phyloP scores from a whole-genome alignment of 495 filamentous ascomycete species.

The Tetracladium setigerum region DNA sequence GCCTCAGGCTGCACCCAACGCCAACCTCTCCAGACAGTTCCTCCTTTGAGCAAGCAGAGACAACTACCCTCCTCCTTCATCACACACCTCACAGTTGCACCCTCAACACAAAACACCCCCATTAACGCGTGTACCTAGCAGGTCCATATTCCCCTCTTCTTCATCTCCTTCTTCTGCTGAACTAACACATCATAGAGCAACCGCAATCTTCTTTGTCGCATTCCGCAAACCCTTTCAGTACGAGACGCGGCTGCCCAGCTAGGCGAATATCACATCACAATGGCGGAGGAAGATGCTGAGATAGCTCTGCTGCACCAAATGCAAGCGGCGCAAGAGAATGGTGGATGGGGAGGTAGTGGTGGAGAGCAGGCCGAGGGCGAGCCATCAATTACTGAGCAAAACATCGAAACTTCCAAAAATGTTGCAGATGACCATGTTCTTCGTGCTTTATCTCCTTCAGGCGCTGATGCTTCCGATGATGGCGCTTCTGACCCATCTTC shows the following conservation, averaged over 20 bases:
- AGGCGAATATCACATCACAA: slow-evolving; percentile 25
- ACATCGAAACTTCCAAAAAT: slow-evolving; percentile 33
- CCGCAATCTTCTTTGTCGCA: not conserved
- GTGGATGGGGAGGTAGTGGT: slow-evolving; percentile 41
- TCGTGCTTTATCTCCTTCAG: slow-evolving; percentile 36
- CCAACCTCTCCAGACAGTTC: no score
- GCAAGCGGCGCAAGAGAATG: slow-evolving; percentile 35
- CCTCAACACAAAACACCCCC: no score
- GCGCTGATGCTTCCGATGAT: slow-evolving; percentile 28
- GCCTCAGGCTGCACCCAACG: no score
- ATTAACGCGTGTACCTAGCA: no score
- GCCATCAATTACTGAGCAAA: slow-evolving; percentile 46
- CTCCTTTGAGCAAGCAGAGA: no score
- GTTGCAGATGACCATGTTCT: slow-evolving; percentile 34
- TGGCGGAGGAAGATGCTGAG: slow-evolving; percentile 56
- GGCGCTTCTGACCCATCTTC: slow-evolving; percentile 40
- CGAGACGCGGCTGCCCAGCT: no score
- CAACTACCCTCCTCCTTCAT: no score
- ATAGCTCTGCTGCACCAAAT: slow-evolving; percentile 42
- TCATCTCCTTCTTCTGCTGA: no score
- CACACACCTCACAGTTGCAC: no score
- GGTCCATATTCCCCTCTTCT: no score
- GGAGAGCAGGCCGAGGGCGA: slow-evolving; percentile 33
- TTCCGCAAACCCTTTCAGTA: no score
- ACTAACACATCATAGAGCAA: not conserved